These are phyloP conservation scores for Choiromyces venosus DNA, from an alignment of 495 filamentous ascomycete genomes.

Conservation along the genomic window DNA sequence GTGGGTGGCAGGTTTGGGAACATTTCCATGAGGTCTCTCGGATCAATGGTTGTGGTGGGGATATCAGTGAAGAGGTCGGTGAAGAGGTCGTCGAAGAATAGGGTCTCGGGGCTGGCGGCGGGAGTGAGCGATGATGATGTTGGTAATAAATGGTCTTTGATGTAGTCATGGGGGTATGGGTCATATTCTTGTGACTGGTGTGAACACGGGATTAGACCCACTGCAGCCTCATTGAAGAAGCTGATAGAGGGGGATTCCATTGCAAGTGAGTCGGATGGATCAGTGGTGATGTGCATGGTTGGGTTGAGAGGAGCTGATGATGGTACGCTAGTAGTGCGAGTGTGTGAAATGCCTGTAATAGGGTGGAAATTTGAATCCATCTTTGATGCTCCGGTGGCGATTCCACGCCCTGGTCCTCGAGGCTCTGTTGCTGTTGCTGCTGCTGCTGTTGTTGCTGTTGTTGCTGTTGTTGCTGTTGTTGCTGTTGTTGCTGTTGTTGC, in stretches of 20 bases:
- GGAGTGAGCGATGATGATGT: neutral
- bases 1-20: neutral
- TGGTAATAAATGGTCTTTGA: neutral
- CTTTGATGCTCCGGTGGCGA: neutral
- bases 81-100: no score
- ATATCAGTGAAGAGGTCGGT: neutral
- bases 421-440: neutral
- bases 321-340: neutral
- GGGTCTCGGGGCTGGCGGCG: neutral
- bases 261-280: neutral
- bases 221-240: neutral
- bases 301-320: neutral
- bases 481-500: slow-evolving; percentile 12
- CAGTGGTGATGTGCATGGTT: neutral
- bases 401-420: neutral
- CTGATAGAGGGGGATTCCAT: neutral
- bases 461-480: slow-evolving; percentile 1
- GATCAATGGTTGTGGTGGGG: neutral
- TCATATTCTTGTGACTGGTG: neutral
- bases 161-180: neutral
- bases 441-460: neutral
- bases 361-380: neutral
- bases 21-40: neutral
- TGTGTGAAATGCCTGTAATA: neutral
- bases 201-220: neutral